These are phyloP conservation scores for Tricholomella constricta DNA, from an alignment of 768 basidiomycete genomes.

Conservation along the genomic window DNA sequence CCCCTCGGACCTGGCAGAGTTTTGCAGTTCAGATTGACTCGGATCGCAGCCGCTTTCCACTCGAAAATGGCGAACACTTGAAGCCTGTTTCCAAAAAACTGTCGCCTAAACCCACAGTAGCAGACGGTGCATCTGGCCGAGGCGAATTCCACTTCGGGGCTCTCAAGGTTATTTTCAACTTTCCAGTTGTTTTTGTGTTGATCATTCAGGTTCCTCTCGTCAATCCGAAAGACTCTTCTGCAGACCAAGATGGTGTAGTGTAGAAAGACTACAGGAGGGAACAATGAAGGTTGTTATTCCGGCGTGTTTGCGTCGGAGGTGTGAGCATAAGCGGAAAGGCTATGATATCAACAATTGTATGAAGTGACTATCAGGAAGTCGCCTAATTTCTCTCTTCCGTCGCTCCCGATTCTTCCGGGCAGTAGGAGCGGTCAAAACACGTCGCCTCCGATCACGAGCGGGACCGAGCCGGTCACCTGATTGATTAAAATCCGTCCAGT, in stretches of 20 bases:
- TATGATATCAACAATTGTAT: constrained; percentile 2
- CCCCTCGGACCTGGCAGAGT: constrained; percentile 53
- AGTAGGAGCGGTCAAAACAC: neutral
- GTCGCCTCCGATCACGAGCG: constrained; percentile 7
- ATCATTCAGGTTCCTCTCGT: constrained; percentile 52
- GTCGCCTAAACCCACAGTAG: constrained; percentile 41
- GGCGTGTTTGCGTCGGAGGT: constrained; percentile 48
- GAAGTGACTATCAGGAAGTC: neutral
- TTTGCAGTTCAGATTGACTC: constrained; percentile 62
- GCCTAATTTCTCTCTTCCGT: too few species aligned
- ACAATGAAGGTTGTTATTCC: constrained; percentile 55
- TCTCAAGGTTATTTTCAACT: constrained; percentile 55
- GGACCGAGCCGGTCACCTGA: constrained; percentile 19
- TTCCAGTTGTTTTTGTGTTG: too few species aligned
- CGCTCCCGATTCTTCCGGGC: neutral
- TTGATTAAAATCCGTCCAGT: constrained; percentile 16
- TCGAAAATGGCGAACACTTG: constrained; percentile 42
- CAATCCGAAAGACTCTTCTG: too few species aligned
- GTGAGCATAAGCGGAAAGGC: constrained; percentile 35
- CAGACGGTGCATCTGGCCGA: constrained; percentile 43
- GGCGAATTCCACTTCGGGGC: constrained; percentile 67
- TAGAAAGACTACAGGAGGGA: constrained; percentile 62
- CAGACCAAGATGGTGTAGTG: constrained; percentile 57
- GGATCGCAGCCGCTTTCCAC: constrained; percentile 52
- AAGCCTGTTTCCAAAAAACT: constrained; percentile 40